These are phyloP conservation scores for Escovopsis sp. DNA, from an alignment of 2,329 filamentous ascomycete species.

Conservation along the genomic window DNA sequence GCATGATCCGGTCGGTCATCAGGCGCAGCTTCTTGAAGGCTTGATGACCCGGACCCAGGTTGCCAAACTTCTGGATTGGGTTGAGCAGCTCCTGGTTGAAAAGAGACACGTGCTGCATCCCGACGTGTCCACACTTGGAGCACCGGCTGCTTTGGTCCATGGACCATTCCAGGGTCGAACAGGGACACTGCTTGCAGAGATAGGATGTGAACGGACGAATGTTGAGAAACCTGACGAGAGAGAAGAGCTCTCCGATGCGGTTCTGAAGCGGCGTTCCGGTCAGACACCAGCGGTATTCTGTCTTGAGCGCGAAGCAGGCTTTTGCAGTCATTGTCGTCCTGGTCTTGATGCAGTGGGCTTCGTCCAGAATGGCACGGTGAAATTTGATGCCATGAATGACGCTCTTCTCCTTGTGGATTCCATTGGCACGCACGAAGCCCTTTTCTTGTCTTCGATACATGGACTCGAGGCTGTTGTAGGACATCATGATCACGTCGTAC, in stretches of 20 bases:
- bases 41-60: constrained; percentile 43
- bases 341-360: constrained; percentile 88
- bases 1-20: constrained; percentile 87
- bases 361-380: constrained; percentile 85
- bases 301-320: constrained; percentile 83
- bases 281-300: constrained; percentile 86
- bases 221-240: constrained; percentile 80
- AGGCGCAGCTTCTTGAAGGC: constrained; percentile 74
- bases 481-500: constrained; percentile 93
- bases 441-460: constrained; percentile 86
- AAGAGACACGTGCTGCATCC: constrained; percentile 37
- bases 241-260: constrained; percentile 94
- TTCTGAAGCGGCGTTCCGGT: constrained; percentile 94
- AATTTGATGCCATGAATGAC: constrained; percentile 75
- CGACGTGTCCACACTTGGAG: constrained; percentile 39
- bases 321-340: constrained; percentile 84
- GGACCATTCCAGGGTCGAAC: constrained; percentile 70
- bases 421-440: constrained; percentile 69
- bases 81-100: constrained; percentile 95
- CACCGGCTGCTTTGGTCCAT: constrained; percentile 61
- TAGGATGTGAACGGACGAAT: constrained; percentile 83
- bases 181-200: constrained; percentile 77
- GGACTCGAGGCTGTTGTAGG: constrained; percentile 83
- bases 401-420: constrained; percentile 65
- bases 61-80: constrained; percentile 54